Conservation (phyloP, 2,329 filamentous ascomycete species). For the Phaeosphaeriaceae sp. region DNA sequence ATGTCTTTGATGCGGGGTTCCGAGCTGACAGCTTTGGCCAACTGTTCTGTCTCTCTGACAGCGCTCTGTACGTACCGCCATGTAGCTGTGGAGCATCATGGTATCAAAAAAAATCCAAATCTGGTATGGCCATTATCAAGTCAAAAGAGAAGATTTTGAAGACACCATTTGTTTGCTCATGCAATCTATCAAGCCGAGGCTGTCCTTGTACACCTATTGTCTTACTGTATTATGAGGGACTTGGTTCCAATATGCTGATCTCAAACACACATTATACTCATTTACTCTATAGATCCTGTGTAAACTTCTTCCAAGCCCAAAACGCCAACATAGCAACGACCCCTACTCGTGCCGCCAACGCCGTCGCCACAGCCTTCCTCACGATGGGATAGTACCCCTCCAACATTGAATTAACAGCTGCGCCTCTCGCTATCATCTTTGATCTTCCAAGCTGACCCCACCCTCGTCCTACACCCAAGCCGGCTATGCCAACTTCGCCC, state of each 20-base stretch:
- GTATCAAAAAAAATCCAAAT: no score
- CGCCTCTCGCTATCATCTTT: conserved; percentile 47
- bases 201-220: no score
- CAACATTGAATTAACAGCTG: conserved; percentile 56
- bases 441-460: conserved; percentile 45
- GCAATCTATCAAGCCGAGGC: no score
- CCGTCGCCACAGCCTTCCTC: conserved; percentile 53
- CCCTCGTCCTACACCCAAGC: conserved; percentile 51
- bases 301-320: conserved; percentile 28
- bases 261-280: background rate
- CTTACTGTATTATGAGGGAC: no score
- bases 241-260: no score
- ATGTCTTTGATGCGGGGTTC: background rate
- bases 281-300: background rate
- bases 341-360: conserved; percentile 48
- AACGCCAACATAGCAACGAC: conserved; percentile 29
- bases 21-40: background rate
- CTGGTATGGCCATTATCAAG: no score
- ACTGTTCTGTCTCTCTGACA: background rate
- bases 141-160: no score
- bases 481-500: conserved; percentile 54
- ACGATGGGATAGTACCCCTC: conserved; percentile 62
- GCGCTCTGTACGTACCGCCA: no score
- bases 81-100: no score
- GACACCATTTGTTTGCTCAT: no score